These are phyloP conservation scores for Grosmannia clavigera DNA, from an alignment of 2,329 filamentous ascomycete genomes.

Conservation along the genomic window DNA sequence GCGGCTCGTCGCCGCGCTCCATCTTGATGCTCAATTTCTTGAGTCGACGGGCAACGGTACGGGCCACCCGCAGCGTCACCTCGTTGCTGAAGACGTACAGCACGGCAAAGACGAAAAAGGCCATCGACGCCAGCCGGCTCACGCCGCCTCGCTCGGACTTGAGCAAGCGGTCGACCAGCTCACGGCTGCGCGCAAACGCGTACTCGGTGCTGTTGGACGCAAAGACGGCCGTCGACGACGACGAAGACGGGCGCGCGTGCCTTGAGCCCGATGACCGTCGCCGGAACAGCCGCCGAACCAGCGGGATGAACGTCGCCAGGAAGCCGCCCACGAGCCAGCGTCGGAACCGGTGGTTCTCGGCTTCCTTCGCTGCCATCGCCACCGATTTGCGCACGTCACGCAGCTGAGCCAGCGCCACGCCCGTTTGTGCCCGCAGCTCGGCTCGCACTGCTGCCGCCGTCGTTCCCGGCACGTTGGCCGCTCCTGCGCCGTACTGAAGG, in stretches of 20 bases:
- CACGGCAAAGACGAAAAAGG: conserved; percentile 43
- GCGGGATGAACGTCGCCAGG: conserved; percentile 39
- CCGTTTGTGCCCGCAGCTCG: conserved; percentile 29
- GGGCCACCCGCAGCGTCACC: conserved; percentile 41
- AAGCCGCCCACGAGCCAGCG: conserved; percentile 39
- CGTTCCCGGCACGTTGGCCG: conserved; percentile 17
- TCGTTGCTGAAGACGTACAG: conserved; percentile 48
- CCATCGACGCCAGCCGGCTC: conserved; percentile 34
- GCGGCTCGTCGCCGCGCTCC: conserved; percentile 31
- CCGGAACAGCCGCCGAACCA: conserved; percentile 38
- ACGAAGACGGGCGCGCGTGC: not conserved
- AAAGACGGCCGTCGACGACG: not conserved
- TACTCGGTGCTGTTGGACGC: conserved; percentile 43
- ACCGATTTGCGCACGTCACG: conserved; percentile 31
- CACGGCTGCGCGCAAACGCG: conserved; percentile 38
- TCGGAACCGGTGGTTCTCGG: conserved; percentile 38
- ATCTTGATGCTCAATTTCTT: conserved; percentile 34
- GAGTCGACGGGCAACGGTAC: conserved; percentile 36
- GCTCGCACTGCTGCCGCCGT: conserved; percentile 26
- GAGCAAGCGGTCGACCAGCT: conserved; percentile 37
- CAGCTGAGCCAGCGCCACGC: conserved; percentile 31
- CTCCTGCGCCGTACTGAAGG: conserved; percentile 12
- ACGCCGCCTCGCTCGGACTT: conserved; percentile 27
- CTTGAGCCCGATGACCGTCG: conserved; percentile 17
- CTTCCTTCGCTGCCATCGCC: conserved; percentile 27